Evolutionary conservation across 768 basidiomycete species (phyloP).

Genomic region (Crassisporium funariophilum): DNA sequence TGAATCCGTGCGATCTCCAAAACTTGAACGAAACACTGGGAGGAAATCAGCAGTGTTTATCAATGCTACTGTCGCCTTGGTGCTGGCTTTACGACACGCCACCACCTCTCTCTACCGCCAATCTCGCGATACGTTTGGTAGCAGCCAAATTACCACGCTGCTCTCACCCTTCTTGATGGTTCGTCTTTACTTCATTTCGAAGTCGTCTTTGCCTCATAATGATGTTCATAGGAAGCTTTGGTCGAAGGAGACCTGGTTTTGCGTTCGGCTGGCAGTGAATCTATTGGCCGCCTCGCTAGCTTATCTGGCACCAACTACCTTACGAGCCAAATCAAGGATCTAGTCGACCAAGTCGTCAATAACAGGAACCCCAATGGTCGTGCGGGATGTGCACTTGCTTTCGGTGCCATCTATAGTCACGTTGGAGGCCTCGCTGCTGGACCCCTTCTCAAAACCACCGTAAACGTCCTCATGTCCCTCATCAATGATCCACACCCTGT

Average conservation of each 20-base stretch:
- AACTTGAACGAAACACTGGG: constrained; percentile 85
- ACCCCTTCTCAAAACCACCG: constrained; percentile 91
- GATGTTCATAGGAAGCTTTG: constrained; percentile 62
- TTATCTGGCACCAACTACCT: constrained; percentile 84
- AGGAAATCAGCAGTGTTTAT: constrained; percentile 81
- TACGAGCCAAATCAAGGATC: constrained; percentile 81
- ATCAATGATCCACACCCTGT: constrained; percentile 95
- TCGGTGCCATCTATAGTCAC: constrained; percentile 88
- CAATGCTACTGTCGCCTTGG: constrained; percentile 77
- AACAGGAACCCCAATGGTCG: constrained; percentile 92
- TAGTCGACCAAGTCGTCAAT: constrained; percentile 92
- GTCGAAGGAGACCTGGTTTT: constrained; percentile 79
- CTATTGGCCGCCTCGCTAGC: constrained; percentile 84
- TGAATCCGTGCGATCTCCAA: constrained; percentile 69
- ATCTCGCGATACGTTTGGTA: constrained; percentile 68
- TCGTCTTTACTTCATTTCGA: constrained; percentile 13
- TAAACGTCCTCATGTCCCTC: constrained; percentile 93
- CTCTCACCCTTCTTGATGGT: constrained; percentile 82
- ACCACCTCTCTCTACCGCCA: constrained; percentile 55
- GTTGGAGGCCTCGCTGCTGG: constrained; percentile 96
- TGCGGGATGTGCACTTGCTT: constrained; percentile 91
- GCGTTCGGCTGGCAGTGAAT: constrained; percentile 81
- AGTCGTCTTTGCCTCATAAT: constrained; percentile 1
- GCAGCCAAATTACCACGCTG: constrained; percentile 56
- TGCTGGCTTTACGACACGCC: constrained; percentile 65